Conservation (phyloP, 2,329 filamentous ascomycete species). For the Dactylellina cionopaga region DNA sequence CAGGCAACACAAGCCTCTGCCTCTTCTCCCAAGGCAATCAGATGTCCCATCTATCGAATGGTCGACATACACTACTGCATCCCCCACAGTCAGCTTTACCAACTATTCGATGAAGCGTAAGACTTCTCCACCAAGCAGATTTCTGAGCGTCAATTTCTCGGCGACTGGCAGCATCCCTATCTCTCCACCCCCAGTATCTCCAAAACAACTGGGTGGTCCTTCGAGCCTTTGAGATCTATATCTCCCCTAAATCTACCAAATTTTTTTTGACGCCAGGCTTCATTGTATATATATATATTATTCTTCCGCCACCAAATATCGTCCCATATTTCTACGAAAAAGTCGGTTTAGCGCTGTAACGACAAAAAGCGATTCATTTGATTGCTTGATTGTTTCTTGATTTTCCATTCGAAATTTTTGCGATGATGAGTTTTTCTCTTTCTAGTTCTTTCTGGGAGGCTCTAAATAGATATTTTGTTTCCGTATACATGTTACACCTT, state of each 20-base stretch:
- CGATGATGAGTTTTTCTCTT: neutral
- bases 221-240: constrained; percentile 21
- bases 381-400: neutral
- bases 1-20: constrained; percentile 41
- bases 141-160: constrained; percentile 34
- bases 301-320: constrained; percentile 1
- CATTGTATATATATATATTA: constrained; percentile 21
- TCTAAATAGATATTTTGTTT: constrained; percentile 9
- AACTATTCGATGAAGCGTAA: constrained; percentile 49
- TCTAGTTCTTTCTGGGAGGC: neutral
- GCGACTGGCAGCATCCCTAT: constrained; percentile 16
- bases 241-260: neutral
- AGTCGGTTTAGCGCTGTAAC: constrained; percentile 31
- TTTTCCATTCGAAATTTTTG: neutral
- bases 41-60: constrained; percentile 28
- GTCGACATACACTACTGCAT: constrained; percentile 13
- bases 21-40: constrained; percentile 13
- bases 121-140: constrained; percentile 42
- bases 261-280: neutral
- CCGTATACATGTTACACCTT: neutral
- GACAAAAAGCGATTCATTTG: constrained; percentile 1
- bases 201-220: constrained; percentile 23
- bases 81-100: constrained; percentile 15
- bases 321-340: neutral
- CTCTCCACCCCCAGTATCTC: constrained; percentile 26